A percentile compares a stretch with the other conserved stretches of the same genome.
phyloP scores from a whole-genome alignment of 176 grass and related monocot genomes.

The Zoysia japonica region DNA sequence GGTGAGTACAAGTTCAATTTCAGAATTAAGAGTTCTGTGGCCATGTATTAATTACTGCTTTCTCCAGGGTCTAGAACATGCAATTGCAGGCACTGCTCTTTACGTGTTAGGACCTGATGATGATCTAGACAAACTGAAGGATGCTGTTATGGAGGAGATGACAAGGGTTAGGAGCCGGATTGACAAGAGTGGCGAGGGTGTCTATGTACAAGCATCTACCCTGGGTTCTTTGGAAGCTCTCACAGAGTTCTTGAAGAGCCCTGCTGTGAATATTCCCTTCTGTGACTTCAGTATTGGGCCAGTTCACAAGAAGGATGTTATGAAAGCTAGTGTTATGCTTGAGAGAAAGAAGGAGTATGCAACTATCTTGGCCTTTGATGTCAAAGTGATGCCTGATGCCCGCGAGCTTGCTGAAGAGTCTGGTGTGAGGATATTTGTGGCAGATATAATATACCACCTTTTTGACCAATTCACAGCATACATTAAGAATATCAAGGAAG shows the following conservation, averaged over 20 bases:
- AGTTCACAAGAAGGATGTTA: conserved; percentile 96
- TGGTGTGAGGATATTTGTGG: conserved; percentile 85
- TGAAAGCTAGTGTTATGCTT: conserved; percentile 97
- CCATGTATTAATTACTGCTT: conserved; percentile 10
- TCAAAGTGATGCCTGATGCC: conserved; percentile 95
- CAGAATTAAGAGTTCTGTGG: conserved; percentile 15
- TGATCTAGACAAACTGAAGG: conserved; percentile 71
- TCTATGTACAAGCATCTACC: conserved; percentile 91
- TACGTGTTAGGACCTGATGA: conserved; percentile 66
- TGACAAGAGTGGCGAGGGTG: conserved; percentile 82
- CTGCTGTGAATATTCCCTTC: conserved; percentile 83
- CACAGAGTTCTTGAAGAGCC: conserved; percentile 79
- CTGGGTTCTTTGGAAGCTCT: conserved; percentile 91
- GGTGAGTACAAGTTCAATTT: conserved; percentile 44
- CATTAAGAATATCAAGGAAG: conserved; percentile 75
- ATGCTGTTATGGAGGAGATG: conserved; percentile 86
- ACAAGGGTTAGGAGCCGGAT: conserved; percentile 75
- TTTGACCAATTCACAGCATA: conserved; percentile 95
- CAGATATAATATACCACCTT: conserved; percentile 93
- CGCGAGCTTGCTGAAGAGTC: conserved; percentile 81
- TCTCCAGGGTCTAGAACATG: conserved; percentile 83
- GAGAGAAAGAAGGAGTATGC: conserved; percentile 95
- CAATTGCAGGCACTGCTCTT: conserved; percentile 86
- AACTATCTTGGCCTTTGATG: conserved; percentile 98
- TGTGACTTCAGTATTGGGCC: conserved; percentile 93